Evolutionary conservation across 2,329 filamentous ascomycete species (phyloP).

Genomic region (Pleomassaria siparia): DNA sequence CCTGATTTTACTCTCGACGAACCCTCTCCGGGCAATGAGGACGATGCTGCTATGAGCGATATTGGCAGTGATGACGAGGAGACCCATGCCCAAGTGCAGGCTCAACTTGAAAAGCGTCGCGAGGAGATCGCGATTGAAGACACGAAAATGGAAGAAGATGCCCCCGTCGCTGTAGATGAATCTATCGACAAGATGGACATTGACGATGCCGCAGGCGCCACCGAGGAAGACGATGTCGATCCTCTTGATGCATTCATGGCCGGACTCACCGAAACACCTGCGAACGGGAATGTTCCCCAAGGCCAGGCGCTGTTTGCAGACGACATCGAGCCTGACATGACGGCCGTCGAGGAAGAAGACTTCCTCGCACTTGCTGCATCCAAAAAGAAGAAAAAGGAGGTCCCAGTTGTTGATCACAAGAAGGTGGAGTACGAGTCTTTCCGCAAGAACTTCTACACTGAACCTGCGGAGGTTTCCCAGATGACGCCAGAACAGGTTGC

Average conservation of each 20-base stretch:
- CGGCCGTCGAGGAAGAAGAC: constrained; percentile 62
- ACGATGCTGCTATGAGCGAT: constrained; percentile 73
- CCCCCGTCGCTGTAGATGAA: constrained; percentile 23
- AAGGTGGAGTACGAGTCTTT: constrained; percentile 86
- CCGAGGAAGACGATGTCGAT: constrained; percentile 75
- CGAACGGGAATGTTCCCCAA: constrained; percentile 58
- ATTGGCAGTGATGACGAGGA: constrained; percentile 84
- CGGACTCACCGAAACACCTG: constrained; percentile 50
- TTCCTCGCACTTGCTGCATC: constrained; percentile 56
- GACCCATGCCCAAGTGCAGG: constrained; percentile 79
- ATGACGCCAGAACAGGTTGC: constrained; percentile 84
- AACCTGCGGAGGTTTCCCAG: constrained; percentile 78
- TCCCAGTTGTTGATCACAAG: constrained; percentile 82
- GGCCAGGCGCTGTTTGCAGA: constrained; percentile 89
- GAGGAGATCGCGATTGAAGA: constrained; percentile 59
- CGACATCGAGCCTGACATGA: constrained; percentile 69
- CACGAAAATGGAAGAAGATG: constrained; percentile 46
- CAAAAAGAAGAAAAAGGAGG: constrained; percentile 81
- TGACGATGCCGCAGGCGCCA: constrained; percentile 48
- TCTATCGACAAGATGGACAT: constrained; percentile 57
- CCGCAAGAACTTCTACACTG: constrained; percentile 92
- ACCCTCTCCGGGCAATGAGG: constrained; percentile 57
- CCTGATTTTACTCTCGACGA: constrained; percentile 65
- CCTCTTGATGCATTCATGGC: constrained; percentile 98
- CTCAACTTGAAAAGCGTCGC: constrained; percentile 72